Evolutionary conservation across 495 filamentous ascomycete species (phyloP).

Genomic region (Aspergillus ellipticus): DNA sequence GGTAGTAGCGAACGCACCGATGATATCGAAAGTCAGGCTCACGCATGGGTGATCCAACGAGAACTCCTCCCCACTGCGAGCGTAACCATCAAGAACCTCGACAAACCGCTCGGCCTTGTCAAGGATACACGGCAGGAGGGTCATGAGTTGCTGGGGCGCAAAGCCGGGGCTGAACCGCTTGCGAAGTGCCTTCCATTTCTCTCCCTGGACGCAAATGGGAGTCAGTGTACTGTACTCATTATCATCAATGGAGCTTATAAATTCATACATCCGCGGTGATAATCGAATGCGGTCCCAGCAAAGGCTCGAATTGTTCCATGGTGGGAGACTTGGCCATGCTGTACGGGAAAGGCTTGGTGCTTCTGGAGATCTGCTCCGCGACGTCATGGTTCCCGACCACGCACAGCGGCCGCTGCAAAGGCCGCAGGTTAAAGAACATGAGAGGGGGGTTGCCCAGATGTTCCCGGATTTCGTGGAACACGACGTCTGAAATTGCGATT

Average conservation of each 20-base stretch:
- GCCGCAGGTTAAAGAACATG: slow-evolving; percentile 32
- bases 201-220: slow-evolving; percentile 3
- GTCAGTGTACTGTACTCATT: background rate
- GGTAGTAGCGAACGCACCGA: slow-evolving; percentile 16
- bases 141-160: slow-evolving; percentile 32
- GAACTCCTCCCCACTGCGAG: slow-evolving; percentile 19
- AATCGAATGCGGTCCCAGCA: slow-evolving; percentile 39
- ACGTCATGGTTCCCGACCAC: slow-evolving; percentile 18
- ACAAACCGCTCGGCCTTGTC: slow-evolving; percentile 33
- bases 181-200: slow-evolving; percentile 37
- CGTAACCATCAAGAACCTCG: slow-evolving; percentile 23
- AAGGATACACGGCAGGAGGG: slow-evolving; percentile 30
- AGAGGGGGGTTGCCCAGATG: slow-evolving; percentile 3
- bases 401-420: slow-evolving; percentile 19
- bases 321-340: slow-evolving; percentile 42
- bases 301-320: slow-evolving; percentile 14
- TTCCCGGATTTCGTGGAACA: background rate
- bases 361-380: slow-evolving; percentile 27
- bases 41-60: slow-evolving; percentile 13
- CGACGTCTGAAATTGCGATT: background rate
- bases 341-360: slow-evolving; percentile 36
- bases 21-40: slow-evolving; percentile 24
- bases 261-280: slow-evolving; percentile 23
- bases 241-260: background rate
- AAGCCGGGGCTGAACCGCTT: slow-evolving; percentile 40